A percentile compares a stretch with the other conserved stretches of the same genome.
phyloP scores from a whole-genome alignment of 441 rosid species.

The Erodium chrysanthum region DNA sequence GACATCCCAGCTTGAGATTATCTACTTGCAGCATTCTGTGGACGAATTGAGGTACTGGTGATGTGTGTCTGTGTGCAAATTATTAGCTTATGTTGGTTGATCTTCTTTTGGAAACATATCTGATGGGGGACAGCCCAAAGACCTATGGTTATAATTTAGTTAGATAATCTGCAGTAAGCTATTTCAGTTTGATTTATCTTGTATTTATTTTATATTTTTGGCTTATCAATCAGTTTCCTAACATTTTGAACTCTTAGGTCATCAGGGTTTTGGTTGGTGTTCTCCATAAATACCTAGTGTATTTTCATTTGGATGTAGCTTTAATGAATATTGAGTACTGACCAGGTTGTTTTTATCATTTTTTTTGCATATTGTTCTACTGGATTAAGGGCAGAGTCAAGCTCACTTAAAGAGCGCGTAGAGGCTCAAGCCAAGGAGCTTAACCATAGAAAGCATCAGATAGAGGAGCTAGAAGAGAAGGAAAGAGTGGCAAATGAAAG shows the following conservation, averaged over 20 bases:
- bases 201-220: too few relatives aligned
- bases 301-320: not conserved
- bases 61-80: not conserved
- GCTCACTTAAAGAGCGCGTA: conserved; percentile 48
- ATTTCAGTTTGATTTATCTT: not conserved
- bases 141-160: not conserved
- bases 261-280: not conserved
- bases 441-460: conserved; percentile 45
- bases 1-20: conserved; percentile 77
- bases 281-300: not conserved
- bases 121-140: not conserved
- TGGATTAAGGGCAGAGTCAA: conserved; percentile 70
- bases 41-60: conserved; percentile 62
- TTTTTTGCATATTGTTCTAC: conserved; percentile 19
- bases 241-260: not conserved
- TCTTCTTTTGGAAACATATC: not conserved
- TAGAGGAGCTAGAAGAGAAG: conserved; percentile 78
- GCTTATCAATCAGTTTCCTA: not conserved
- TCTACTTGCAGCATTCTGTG: conserved; percentile 56
- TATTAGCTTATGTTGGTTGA: not conserved
- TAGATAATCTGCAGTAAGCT: not conserved
- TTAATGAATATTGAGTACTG: conserved; percentile 12
- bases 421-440: conserved; percentile 73
- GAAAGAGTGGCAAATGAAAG: conserved; percentile 86
- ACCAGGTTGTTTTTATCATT: conserved; percentile 18